Evolutionary conservation across 2,329 filamentous ascomycete genomes (phyloP), one percentile per base, ranked within the genome.

Genomic region (Exophiala phaeomuriformis): DNA sequence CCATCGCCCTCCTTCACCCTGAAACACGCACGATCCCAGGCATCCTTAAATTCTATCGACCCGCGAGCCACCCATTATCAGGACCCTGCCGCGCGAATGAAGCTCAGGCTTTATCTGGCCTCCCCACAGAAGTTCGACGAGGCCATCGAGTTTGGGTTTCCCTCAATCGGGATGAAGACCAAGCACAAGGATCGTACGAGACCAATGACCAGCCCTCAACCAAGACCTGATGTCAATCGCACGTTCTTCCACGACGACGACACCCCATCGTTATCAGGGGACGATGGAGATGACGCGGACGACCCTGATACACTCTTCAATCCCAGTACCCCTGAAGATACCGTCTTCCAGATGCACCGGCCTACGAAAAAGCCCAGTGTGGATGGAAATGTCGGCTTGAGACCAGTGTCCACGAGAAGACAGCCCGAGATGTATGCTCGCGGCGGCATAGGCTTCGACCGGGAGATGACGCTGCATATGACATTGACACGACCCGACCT

Each of bases 381-480:
- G 2, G 61, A 62, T 19, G 52, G 39, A 1, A 41, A 32, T 44
- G 41, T 32, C 5, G 48, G 43, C 28, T 8, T 42, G n/a, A 52
- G 56, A 40, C 50, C 59, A 7, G 50, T 51, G 41, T 55, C 53
- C 29, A 47, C 60, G 5, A 56, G 63, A 10, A 55, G 60, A 41
- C 49, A 49, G 12, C 31, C 66, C 5, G 69, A 74, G 47, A 57
- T 66, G 30, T 72, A 78, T 62, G 69, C 73, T 7, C 78, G 81
- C 45, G 75, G 75, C 3, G 71, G 79, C 1, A 72, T 77, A 0
- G 77, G 19, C 19, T 19, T 78, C 33, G 85, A 81, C 51, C 80
- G 90, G 33, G 90, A 97, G 69, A 96, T 96, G 90, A 97, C 93
- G 2, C 72, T 97, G 46, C 87, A 90, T 46, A 95, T 97, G 90